These are phyloP conservation scores for Priceomyces castillae DNA, from an alignment of 805 yeast species.

Conservation along the genomic window DNA sequence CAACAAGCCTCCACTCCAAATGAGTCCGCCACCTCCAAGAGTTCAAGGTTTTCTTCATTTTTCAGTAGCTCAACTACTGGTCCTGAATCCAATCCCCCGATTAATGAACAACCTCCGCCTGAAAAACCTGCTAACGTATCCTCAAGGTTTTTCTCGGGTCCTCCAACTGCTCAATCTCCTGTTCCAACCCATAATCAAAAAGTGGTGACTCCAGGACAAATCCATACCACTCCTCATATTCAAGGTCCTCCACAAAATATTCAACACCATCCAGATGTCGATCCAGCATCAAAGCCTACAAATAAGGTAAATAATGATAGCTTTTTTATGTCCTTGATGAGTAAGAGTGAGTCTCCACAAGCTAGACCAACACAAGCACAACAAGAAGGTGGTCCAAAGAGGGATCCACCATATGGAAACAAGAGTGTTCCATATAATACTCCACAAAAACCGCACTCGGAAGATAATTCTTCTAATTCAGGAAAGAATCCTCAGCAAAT, in stretches of 20 bases:
- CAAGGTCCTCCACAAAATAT: slow-evolving; percentile 5
- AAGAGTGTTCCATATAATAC: slow-evolving; percentile 1
- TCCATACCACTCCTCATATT: slow-evolving; percentile 8
- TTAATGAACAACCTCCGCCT: neutral
- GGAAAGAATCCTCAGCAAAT: slow-evolving; percentile 23
- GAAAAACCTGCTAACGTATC: slow-evolving; percentile 2
- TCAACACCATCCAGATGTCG: neutral
- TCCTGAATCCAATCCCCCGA: slow-evolving; percentile 1
- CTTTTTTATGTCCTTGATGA: slow-evolving; percentile 47
- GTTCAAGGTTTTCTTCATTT: slow-evolving; percentile 38
- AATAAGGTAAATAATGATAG: slow-evolving; percentile 32
- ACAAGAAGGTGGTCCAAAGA: neutral
- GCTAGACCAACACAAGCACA: neutral
- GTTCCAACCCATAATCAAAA: neutral
- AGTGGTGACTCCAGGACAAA: neutral
- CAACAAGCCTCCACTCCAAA: slow-evolving; percentile 8
- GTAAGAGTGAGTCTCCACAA: slow-evolving; percentile 23
- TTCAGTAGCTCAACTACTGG: slow-evolving; percentile 17
- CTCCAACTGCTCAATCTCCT: neutral
- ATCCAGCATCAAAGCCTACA: neutral
- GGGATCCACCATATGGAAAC: neutral
- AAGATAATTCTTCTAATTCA: neutral
- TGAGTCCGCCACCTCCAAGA: slow-evolving; percentile 20
- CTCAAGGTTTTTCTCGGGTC: slow-evolving; percentile 13
- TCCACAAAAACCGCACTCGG: neutral